Evolutionary conservation across 352 stramenopile species (phyloP).

Genomic region (Globisporangium perplexum): DNA sequence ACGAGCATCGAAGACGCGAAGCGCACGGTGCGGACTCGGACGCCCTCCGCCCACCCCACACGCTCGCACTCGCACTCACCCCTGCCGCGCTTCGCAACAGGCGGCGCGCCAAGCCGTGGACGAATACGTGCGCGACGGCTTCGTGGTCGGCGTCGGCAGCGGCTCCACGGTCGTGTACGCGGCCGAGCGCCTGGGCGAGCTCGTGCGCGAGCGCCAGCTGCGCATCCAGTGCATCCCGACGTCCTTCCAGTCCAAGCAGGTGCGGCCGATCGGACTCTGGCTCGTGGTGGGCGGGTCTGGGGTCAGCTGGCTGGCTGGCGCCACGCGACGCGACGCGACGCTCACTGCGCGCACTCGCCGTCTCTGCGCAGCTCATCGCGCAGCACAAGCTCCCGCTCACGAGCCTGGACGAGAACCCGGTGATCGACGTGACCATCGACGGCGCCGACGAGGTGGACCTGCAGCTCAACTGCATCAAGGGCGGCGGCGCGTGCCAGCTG

Average conservation of each 20-base stretch:
- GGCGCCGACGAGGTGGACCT: slow-evolving; percentile 96
- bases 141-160: slow-evolving; percentile 97
- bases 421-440: slow-evolving; percentile 98
- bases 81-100: slow-evolving; percentile 18
- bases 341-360: background rate
- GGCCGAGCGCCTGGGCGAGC: slow-evolving; percentile 94
- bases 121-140: slow-evolving; percentile 91
- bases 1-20: slow-evolving; percentile 59
- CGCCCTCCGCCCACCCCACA: no score
- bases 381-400: slow-evolving; percentile 74
- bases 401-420: slow-evolving; percentile 73
- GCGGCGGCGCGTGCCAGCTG: slow-evolving; percentile 93
- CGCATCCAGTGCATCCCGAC: slow-evolving; percentile 97
- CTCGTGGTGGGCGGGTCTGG: no score
- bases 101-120: slow-evolving; percentile 86
- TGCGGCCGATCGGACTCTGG: background rate
- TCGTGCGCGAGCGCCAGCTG: slow-evolving; percentile 88
- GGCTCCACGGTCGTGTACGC: slow-evolving; percentile 98
- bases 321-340: no score
- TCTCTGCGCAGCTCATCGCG: slow-evolving; percentile 65
- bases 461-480: slow-evolving; percentile 98
- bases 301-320: background rate
- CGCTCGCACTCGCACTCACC: background rate
- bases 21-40: slow-evolving; percentile 39
- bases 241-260: slow-evolving; percentile 95